Evolutionary conservation across 371 early-diverging fungal species (phyloP).

Genomic region (Rhizopus sp.): DNA sequence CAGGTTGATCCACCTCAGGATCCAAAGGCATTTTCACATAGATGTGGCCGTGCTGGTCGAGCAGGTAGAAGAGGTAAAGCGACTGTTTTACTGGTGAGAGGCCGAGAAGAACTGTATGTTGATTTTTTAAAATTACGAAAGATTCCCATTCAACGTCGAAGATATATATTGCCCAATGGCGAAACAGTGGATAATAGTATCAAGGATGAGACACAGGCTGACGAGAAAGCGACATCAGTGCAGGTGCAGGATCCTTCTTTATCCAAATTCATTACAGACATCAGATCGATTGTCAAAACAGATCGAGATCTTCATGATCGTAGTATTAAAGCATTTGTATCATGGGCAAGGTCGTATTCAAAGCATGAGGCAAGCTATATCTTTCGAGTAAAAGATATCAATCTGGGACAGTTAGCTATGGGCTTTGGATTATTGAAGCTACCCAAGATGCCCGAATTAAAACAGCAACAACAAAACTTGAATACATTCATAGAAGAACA

Average conservation of each 20-base stretch:
- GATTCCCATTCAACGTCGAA: slow-evolving; percentile 68
- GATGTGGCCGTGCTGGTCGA: slow-evolving; percentile 98
- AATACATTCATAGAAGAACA: slow-evolving; percentile 11
- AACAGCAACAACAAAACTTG: slow-evolving; percentile 23
- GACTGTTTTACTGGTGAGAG: slow-evolving; percentile 75
- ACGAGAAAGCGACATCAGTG: slow-evolving; percentile 42
- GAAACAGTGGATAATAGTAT: slow-evolving; percentile 21
- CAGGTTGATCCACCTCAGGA: slow-evolving; percentile 98
- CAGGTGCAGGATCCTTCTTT: slow-evolving; percentile 51
- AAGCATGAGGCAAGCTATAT: slow-evolving; percentile 94
- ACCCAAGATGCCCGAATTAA: slow-evolving; percentile 94
- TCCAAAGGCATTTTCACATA: slow-evolving; percentile 94
- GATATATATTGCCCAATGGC: slow-evolving; percentile 44
- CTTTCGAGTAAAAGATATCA: slow-evolving; percentile 84
- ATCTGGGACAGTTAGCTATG: slow-evolving; percentile 71
- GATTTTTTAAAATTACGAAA: slow-evolving; percentile 87
- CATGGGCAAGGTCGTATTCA: slow-evolving; percentile 84
- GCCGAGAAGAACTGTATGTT: slow-evolving; percentile 89
- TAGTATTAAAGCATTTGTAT: slow-evolving; percentile 87
- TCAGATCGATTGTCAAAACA: slow-evolving; percentile 56
- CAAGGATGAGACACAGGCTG: slow-evolving; percentile 19
- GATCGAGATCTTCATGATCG: slow-evolving; percentile 79
- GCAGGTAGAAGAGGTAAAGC: slow-evolving; percentile 90
- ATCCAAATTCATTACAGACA: slow-evolving; percentile 45
- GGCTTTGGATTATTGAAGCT: slow-evolving; percentile 80